Evolutionary conservation across 257 asterid genomes (phyloP).

Genomic region (Rehmannia glutinosa): DNA sequence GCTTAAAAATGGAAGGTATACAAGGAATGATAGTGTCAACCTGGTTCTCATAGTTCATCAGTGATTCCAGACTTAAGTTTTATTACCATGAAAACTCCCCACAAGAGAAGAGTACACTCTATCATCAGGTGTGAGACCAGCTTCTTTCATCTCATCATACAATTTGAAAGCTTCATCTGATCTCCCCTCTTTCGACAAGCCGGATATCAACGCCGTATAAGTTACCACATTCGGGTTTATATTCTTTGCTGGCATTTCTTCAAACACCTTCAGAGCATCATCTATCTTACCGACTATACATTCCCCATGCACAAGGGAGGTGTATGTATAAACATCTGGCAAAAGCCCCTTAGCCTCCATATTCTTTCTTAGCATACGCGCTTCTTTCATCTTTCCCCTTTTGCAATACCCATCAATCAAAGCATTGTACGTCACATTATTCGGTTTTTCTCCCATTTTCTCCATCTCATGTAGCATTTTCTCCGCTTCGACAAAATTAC

Average conservation of each 20-base stretch:
- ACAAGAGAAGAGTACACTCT: constrained; percentile 66
- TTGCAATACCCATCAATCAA: constrained; percentile 61
- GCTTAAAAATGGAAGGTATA: too few relatives aligned
- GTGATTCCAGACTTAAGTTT: neutral
- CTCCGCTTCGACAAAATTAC: constrained; percentile 54
- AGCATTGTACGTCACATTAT: constrained; percentile 41
- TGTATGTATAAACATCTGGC: constrained; percentile 68
- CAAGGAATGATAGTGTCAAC: neutral
- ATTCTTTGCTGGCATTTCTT: constrained; percentile 48
- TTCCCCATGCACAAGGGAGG: constrained; percentile 69
- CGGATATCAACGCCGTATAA: constrained; percentile 60
- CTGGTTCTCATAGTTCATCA: neutral
- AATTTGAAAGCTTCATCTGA: constrained; percentile 77
- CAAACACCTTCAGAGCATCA: constrained; percentile 54
- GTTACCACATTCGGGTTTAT: constrained; percentile 47
- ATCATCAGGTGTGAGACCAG: constrained; percentile 65
- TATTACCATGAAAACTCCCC: constrained; percentile 69
- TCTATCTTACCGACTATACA: constrained; percentile 58
- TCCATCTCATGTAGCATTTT: constrained; percentile 44
- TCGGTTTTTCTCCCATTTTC: constrained; percentile 43
- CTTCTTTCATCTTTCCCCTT: constrained; percentile 43
- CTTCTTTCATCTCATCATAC: constrained; percentile 78
- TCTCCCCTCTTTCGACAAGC: constrained; percentile 70
- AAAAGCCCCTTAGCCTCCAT: constrained; percentile 50
- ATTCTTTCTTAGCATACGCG: constrained; percentile 28